Conservation (phyloP, 108 stramenopile species). For the Cyclotella cryptica region DNA sequence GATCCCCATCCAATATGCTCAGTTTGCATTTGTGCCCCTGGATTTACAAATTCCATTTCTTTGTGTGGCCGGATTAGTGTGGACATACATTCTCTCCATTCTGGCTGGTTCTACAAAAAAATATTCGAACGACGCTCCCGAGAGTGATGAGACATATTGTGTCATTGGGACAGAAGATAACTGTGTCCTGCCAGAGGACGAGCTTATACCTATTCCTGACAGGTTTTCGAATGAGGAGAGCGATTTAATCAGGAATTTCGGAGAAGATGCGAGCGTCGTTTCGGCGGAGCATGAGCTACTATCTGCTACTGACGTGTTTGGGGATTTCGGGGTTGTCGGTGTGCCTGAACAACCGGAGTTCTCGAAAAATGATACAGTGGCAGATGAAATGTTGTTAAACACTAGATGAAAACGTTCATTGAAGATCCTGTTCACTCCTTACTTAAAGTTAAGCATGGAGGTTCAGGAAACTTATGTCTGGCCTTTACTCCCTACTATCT, state of each 20-base stretch:
- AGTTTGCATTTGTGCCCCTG: slow-evolving; percentile 69
- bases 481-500: no score
- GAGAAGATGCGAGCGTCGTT: no score
- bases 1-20: slow-evolving; percentile 80
- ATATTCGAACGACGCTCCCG: slow-evolving; percentile 20
- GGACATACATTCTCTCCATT: slow-evolving; percentile 70
- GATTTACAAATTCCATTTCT: slow-evolving; percentile 80
- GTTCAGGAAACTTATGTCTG: no score
- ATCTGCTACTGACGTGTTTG: no score
- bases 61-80: slow-evolving; percentile 61
- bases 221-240: slow-evolving; percentile 12
- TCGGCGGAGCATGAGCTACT: no score
- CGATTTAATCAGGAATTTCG: not conserved
- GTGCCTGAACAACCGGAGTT: no score
- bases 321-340: no score
- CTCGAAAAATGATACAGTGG: no score
- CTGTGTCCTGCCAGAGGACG: slow-evolving; percentile 19
- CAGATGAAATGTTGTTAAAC: no score
- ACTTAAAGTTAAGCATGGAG: no score
- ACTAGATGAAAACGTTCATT: no score
- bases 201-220: slow-evolving; percentile 24
- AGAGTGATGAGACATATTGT: slow-evolving; percentile 11
- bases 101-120: slow-evolving; percentile 69
- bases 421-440: no score
- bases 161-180: slow-evolving; percentile 1